Percentiles rank a stretch among this genome's conserved stretches.
Evolutionary conservation across 257 asterid genomes (phyloP).

Genomic region (Scutellaria barbata): DNA sequence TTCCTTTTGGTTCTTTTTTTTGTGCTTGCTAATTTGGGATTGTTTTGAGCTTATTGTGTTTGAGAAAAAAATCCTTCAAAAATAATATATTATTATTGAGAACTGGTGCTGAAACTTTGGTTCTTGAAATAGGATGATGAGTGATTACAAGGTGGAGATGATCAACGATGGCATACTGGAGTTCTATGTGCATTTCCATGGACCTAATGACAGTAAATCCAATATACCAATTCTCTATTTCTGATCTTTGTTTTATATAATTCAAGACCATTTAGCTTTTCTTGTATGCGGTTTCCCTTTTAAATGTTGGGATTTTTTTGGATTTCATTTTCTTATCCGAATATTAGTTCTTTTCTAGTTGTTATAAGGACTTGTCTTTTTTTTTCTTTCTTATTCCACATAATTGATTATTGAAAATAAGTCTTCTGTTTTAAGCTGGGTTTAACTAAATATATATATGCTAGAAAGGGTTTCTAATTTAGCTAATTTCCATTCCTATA

Average conservation of each 20-base stretch:
- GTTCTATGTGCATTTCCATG: slow-evolving; percentile 89
- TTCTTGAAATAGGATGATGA: slow-evolving; percentile 82
- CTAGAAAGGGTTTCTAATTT: slow-evolving; percentile 8
- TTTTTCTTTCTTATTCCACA: background rate
- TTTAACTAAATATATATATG: background rate
- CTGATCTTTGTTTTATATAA: slow-evolving; percentile 25
- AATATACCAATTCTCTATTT: slow-evolving; percentile 32
- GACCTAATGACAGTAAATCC: slow-evolving; percentile 83
- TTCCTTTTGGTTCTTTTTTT: background rate
- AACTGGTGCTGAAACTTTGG: slow-evolving; percentile 7
- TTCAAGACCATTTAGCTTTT: slow-evolving; percentile 19
- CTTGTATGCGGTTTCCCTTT: slow-evolving; percentile 30
- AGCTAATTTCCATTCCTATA: background rate
- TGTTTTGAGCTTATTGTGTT: slow-evolving; percentile 7
- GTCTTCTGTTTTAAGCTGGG: background rate
- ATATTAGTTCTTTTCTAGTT: background rate
- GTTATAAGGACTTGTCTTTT: background rate
- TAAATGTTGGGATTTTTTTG: slow-evolving; percentile 28
- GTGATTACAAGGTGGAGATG: slow-evolving; percentile 97
- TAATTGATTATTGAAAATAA: slow-evolving; percentile 9
- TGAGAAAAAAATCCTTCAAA: too few relatives aligned
- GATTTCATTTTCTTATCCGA: background rate
- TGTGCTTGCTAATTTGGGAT: slow-evolving; percentile 20
- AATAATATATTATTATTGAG: background rate
- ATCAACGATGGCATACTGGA: slow-evolving; percentile 88